These are phyloP conservation scores for Paecilomyces fulvus DNA, from an alignment of 2,329 filamentous ascomycete species.

Conservation along the genomic window DNA sequence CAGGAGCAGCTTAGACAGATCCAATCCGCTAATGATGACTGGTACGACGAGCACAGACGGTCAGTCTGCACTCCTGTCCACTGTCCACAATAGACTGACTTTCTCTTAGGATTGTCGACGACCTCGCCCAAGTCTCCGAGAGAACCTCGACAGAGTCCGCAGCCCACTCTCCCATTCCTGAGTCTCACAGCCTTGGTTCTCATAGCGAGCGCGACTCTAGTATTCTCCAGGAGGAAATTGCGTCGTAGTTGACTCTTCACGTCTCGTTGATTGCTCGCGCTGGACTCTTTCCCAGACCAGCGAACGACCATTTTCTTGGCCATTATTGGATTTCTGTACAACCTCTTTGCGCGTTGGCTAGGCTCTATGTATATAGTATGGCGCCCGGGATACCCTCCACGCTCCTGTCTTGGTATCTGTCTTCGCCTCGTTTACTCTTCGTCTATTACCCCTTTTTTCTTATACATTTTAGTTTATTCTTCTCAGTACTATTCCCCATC, in stretches of 20 bases:
- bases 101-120: slow-evolving; percentile 26
- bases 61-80: slow-evolving; percentile 13
- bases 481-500: not conserved
- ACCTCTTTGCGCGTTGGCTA: not conserved
- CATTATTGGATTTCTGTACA: not conserved
- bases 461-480: not conserved
- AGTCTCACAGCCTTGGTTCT: slow-evolving; percentile 1
- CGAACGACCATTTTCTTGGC: not conserved
- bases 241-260: not conserved
- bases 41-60: slow-evolving; percentile 36
- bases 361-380: not conserved
- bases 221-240: not conserved
- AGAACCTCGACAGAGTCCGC: slow-evolving; percentile 19
- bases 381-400: not conserved
- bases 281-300: not conserved
- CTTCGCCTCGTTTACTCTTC: not conserved
- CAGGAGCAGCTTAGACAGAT: slow-evolving; percentile 40
- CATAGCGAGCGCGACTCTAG: not conserved
- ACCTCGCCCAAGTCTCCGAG: slow-evolving; percentile 27
- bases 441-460: not conserved
- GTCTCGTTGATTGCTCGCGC: not conserved
- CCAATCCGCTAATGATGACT: slow-evolving; percentile 36
- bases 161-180: slow-evolving; percentile 22
- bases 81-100: slow-evolving; percentile 4
- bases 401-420: not conserved